Conservation (phyloP, 2,329 filamentous ascomycete genomes). For the Raffaelea ambrosiae region DNA sequence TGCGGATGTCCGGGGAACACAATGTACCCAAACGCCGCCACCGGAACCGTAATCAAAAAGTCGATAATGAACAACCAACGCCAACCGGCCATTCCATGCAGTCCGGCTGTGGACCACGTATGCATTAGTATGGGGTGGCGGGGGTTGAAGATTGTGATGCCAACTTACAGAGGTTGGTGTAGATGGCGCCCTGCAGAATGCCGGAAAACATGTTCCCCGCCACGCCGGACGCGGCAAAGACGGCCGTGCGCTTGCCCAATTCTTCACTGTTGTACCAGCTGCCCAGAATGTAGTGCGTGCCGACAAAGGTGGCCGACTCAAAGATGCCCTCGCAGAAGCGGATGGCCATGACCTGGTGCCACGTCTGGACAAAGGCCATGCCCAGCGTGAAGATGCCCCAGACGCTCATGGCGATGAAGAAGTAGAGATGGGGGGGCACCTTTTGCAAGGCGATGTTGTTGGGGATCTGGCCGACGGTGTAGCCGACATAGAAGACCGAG, state of each 20-base stretch:
- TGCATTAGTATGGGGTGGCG: neutral
- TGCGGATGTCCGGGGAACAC: slow-evolving; percentile 11
- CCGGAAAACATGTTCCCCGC: slow-evolving; percentile 22
- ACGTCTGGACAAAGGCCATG: slow-evolving; percentile 25
- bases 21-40: slow-evolving; percentile 13
- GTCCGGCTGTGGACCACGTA: slow-evolving; percentile 15
- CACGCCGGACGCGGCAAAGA: slow-evolving; percentile 27
- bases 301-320: slow-evolving; percentile 27
- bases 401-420: slow-evolving; percentile 23
- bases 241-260: slow-evolving; percentile 28
- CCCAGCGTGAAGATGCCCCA: slow-evolving; percentile 23
- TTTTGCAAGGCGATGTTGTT: slow-evolving; percentile 29
- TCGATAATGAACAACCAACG: slow-evolving; percentile 33
- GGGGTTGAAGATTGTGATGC: too few relatives aligned
- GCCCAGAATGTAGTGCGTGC: slow-evolving; percentile 24
- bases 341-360: slow-evolving; percentile 26
- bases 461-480: slow-evolving; percentile 38
- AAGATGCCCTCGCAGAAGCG: slow-evolving; percentile 35
- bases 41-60: slow-evolving; percentile 16
- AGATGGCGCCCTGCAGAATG: slow-evolving; percentile 27
- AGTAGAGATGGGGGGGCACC: slow-evolving; percentile 28
- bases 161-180: slow-evolving; percentile 9
- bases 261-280: slow-evolving; percentile 34
- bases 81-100: slow-evolving; percentile 23
- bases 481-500: slow-evolving; percentile 51